Evolutionary conservation across 2,329 filamentous ascomycete genomes (phyloP), one percentile per base, ranked within the genome.

Genomic region (Talaromyces sp.): DNA sequence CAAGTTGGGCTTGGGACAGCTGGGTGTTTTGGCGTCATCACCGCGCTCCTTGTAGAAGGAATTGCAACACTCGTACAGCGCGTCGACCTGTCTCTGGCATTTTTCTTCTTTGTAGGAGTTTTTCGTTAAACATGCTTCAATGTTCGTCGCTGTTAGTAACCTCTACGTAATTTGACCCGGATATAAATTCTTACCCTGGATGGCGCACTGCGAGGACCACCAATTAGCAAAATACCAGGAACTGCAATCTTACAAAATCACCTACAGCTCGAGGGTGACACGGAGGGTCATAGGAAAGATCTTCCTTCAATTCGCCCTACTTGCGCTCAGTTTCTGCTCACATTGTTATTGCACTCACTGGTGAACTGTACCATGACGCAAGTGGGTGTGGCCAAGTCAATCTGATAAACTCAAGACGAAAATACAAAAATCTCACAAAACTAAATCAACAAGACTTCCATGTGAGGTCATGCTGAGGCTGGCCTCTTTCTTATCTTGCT

Each of bases 11-110:
- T 93, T 93, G 0, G 95, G 95, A 71, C 95, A 99, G 78, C 90
- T 95, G 21, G 87, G 85, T 2, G 89, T 89, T 49, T 82, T 86
- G 32, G 90, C 92, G 26, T 86, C 78, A 59, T 96, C 88, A 17
- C 95, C 93, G 62, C 90, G 84, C 60, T 84, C 82, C 68, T 88
- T 79, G 77, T 99, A 98, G 73, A 98, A 96, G 13, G 85, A 84
- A 69, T 93, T 87, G 76, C 95, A 99, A 77, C 95, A 99, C 67
- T 95, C 89, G 75, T 98, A 99, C 26, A 99, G 80, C 2, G 91
- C 90, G 72, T 93, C 88, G 60, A 99, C 84, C 70, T 91, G 81
- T 19, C 78, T 74, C 70, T 89, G 85, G 75, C 95, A 99, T 71
- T 87, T 96, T 50, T 86, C 86, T 76, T 98, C 92, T 62, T 96